Evolutionary conservation across 805 yeast species (phyloP).

Genomic region (Clavispora carvajalis): DNA sequence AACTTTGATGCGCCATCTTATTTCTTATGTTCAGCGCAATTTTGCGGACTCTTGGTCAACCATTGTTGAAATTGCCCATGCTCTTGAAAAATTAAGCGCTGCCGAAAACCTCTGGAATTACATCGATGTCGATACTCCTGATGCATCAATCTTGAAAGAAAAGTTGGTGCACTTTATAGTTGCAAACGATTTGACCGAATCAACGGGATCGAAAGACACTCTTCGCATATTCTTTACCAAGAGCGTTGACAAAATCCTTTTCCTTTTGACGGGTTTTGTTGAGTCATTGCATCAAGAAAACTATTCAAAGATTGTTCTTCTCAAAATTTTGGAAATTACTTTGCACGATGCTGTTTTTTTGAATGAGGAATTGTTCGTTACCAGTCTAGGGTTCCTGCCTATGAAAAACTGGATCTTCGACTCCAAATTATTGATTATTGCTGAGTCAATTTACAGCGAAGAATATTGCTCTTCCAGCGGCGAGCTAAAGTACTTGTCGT

Average conservation of each 20-base stretch:
- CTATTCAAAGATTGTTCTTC: slow-evolving; percentile 12
- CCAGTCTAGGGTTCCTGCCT: no score
- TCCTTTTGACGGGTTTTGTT: slow-evolving; percentile 25
- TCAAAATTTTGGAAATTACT: slow-evolving; percentile 21
- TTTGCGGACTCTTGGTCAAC: slow-evolving; percentile 34
- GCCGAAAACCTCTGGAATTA: slow-evolving; percentile 39
- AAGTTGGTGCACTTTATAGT: slow-evolving; percentile 9
- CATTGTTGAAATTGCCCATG: slow-evolving; percentile 27
- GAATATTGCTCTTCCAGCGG: slow-evolving; percentile 9
- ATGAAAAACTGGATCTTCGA: slow-evolving; percentile 46
- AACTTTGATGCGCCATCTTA: slow-evolving; percentile 38
- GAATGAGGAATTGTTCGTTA: slow-evolving; percentile 37
- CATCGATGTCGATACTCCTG: slow-evolving; percentile 8
- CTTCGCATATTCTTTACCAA: slow-evolving; percentile 24
- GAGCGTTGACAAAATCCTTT: slow-evolving; percentile 20
- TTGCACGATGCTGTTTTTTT: slow-evolving; percentile 27
- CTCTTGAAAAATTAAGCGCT: slow-evolving; percentile 37
- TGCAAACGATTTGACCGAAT: slow-evolving; percentile 4
- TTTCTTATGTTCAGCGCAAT: slow-evolving; percentile 42
- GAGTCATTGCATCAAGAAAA: slow-evolving; percentile 15
- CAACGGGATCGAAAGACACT: slow-evolving; percentile 12
- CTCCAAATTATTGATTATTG: slow-evolving; percentile 29
- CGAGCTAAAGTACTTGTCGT: slow-evolving; percentile 5
- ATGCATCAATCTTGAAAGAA: slow-evolving; percentile 9
- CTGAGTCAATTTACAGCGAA: slow-evolving; percentile 39